Conservation (phyloP, 768 basidiomycete species). For the Russula vinacea region DNA sequence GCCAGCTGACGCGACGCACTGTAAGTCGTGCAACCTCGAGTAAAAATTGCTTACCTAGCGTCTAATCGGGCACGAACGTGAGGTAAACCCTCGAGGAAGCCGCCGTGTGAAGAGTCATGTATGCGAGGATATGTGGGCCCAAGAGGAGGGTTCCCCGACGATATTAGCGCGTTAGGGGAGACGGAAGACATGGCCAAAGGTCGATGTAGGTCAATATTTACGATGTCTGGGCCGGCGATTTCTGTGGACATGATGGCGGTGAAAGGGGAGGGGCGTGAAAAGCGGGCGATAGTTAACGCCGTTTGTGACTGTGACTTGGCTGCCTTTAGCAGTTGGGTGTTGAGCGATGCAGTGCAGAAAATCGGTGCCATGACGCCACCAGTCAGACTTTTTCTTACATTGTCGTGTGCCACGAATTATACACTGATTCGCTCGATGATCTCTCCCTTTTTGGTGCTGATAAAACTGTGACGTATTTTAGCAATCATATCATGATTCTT, state of each 20-base stretch:
- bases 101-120: conserved; percentile 43
- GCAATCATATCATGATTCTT: too few relatives aligned
- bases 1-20: conserved; percentile 21
- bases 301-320: too few relatives aligned
- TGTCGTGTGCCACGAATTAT: too few relatives aligned
- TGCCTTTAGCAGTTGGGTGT: too few relatives aligned
- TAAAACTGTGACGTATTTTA: too few relatives aligned
- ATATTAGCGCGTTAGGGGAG: conserved; percentile 17
- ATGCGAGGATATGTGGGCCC: conserved; percentile 39
- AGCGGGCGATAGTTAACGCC: background rate
- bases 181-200: conserved; percentile 18
- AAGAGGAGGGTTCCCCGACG: conserved; percentile 30
- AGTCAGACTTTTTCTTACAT: too few relatives aligned
- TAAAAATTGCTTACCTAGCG: conserved; percentile 59
- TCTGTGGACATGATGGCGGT: conserved; percentile 25
- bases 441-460: too few relatives aligned
- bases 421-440: too few relatives aligned
- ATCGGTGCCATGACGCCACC: too few relatives aligned
- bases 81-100: conserved; percentile 56
- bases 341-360: too few relatives aligned
- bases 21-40: conserved; percentile 25
- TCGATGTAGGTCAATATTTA: conserved; percentile 12
- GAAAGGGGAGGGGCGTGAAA: background rate
- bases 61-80: conserved; percentile 57
- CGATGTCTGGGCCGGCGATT: conserved; percentile 24